Percentiles rank a stretch among this genome's conserved stretches.
phyloP scores from a whole-genome alignment of 2,329 filamentous ascomycete genomes.

The Pyricularia pennisetigena region DNA sequence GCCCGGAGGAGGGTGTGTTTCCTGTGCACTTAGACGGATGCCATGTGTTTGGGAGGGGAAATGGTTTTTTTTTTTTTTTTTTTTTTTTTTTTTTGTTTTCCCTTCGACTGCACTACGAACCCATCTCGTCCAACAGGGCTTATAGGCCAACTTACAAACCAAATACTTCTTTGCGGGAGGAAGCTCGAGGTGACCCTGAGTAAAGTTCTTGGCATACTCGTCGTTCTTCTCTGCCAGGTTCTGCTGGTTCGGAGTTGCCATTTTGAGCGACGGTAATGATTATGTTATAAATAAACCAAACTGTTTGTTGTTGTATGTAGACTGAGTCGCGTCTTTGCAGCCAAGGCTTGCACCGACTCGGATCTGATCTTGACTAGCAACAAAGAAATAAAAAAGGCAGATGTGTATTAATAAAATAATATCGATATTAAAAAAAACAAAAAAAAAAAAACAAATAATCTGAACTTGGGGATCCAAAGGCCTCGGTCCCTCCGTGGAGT shows the following conservation, averaged over 20 bases:
- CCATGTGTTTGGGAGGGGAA: not conserved
- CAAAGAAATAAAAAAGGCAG: no score
- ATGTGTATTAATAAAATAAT: no score
- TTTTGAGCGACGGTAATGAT: conserved; percentile 3
- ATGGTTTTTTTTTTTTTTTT: not conserved
- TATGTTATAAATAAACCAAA: no score
- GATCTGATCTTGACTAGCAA: not conserved
- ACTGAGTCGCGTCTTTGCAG: not conserved
- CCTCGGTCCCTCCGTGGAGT: not conserved
- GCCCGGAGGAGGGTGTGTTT: no score
- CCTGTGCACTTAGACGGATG: no score
- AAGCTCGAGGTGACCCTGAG: conserved; percentile 54
- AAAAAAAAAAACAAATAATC: not conserved
- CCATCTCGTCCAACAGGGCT: conserved; percentile 1
- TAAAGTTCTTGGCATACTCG: conserved; percentile 34
- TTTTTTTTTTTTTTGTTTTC: no score
- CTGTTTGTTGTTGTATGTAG: not conserved
- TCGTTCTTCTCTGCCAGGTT: conserved; percentile 18
- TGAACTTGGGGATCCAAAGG: not conserved
- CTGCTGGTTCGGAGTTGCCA: conserved; percentile 15
- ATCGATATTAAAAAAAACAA: no score
- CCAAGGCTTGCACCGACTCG: not conserved
- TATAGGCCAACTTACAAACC: conserved; percentile 34
- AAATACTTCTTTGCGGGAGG: conserved; percentile 62
- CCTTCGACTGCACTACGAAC: not conserved